Conservation (phyloP, 164 flowering plant species). For the Berberis vulgaris region DNA sequence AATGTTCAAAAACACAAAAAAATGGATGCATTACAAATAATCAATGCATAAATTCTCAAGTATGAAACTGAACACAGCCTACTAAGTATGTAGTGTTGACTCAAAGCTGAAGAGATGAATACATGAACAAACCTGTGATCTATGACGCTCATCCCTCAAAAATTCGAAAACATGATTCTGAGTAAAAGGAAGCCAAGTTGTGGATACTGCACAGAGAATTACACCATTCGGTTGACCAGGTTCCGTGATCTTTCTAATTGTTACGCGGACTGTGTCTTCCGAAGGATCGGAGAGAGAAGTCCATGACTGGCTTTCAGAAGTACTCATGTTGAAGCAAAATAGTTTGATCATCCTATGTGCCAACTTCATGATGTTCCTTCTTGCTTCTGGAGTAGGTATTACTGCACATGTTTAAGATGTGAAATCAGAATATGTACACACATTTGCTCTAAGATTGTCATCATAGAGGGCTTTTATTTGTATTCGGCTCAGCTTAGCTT, state of each 20-base stretch:
- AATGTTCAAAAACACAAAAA: too few relatives aligned
- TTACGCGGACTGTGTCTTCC: slow-evolving; percentile 69
- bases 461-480: too few relatives aligned
- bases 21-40: too few relatives aligned
- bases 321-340: slow-evolving; percentile 61
- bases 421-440: too few relatives aligned
- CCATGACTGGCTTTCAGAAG: slow-evolving; percentile 71
- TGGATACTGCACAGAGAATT: slow-evolving; percentile 74
- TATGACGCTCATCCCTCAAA: slow-evolving; percentile 56
- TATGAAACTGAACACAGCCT: too few relatives aligned
- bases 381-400: slow-evolving; percentile 72
- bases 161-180: slow-evolving; percentile 78
- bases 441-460: too few relatives aligned
- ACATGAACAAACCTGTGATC: slow-evolving; percentile 57
- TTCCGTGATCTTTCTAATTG: slow-evolving; percentile 64
- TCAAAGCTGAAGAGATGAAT: too few relatives aligned
- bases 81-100: too few relatives aligned
- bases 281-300: slow-evolving; percentile 65
- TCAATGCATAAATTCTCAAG: too few relatives aligned
- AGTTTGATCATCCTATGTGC: slow-evolving; percentile 80
- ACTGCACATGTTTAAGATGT: slow-evolving; percentile 27
- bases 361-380: slow-evolving; percentile 75
- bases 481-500: too few relatives aligned
- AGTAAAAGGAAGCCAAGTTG: slow-evolving; percentile 74
- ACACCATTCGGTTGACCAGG: slow-evolving; percentile 84